Percentiles rank a stretch among this genome's conserved stretches.
Conservation (phyloP, 768 basidiomycete species). For the Coprinellus micaceus region DNA sequence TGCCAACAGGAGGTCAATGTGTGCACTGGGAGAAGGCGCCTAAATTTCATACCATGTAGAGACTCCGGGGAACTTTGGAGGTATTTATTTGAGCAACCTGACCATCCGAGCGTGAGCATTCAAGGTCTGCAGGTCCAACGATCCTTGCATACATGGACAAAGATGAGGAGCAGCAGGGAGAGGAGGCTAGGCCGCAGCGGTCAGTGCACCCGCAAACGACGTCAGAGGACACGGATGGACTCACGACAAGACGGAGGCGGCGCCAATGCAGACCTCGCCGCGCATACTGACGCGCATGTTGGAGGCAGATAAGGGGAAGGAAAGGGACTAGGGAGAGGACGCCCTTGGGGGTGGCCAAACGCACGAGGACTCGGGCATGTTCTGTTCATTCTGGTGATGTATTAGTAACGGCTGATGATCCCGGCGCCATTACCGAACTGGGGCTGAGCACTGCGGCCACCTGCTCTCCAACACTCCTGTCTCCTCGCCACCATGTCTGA, state of each 20-base stretch:
- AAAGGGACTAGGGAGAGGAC: too few relatives aligned
- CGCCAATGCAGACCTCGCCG: conserved; percentile 73
- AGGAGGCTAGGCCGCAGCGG: conserved; percentile 33
- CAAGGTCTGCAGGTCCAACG: conserved; percentile 10
- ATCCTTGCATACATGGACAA: conserved; percentile 63
- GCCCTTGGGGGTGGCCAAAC: too few relatives aligned
- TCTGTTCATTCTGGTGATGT: conserved; percentile 1
- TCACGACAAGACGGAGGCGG: conserved; percentile 71
- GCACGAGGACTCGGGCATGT: too few relatives aligned
- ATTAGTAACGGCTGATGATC: conserved; percentile 6
- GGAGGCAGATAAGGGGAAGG: conserved; percentile 17
- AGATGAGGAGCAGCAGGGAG: conserved; percentile 66
- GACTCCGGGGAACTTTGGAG: conserved; percentile 62
- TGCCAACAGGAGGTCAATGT: conserved; percentile 23
- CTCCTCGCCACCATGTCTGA: conserved; percentile 19
- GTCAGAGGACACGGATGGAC: conserved; percentile 23
- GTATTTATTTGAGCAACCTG: conserved; percentile 84
- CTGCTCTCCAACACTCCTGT: conserved; percentile 6
- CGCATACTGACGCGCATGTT: conserved; percentile 40
- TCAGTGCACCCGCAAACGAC: conserved; percentile 15
- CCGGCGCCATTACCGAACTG: too few relatives aligned
- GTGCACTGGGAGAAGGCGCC: neutral
- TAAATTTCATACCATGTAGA: conserved; percentile 59
- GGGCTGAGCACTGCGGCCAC: neutral
- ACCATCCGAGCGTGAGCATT: conserved; percentile 21